Evolutionary conservation across 108 stramenopile species (phyloP).

Genomic region (Epipyxis sp.): DNA sequence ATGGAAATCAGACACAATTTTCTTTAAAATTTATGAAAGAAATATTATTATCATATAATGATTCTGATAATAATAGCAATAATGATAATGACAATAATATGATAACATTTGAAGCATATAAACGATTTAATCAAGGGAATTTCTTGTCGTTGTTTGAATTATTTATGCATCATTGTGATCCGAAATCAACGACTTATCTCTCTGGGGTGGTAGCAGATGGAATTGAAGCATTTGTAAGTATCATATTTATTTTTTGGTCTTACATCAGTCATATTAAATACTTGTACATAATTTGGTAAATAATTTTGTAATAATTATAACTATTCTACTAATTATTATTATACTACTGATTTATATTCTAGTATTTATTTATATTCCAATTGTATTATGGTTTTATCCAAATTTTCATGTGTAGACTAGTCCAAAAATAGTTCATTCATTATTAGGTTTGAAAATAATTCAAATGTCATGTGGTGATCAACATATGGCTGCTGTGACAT

Average conservation of each 20-base stretch:
- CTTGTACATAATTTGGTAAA: too few species aligned
- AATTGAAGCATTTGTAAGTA: too few species aligned
- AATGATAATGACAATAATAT: neutral
- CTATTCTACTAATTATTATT: too few species aligned
- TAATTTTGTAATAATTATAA: too few species aligned
- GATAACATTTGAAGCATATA: neutral
- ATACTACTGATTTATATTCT: too few species aligned
- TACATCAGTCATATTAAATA: too few species aligned
- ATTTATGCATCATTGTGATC: neutral
- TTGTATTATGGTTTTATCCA: neutral
- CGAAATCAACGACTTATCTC: neutral
- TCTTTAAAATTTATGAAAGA: neutral
- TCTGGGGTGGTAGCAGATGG: too few species aligned
- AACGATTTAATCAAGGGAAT: neutral
- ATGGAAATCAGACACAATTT: neutral
- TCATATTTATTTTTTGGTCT: too few species aligned
- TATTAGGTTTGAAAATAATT: neutral
- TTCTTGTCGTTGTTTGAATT: neutral
- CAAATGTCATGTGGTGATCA: conserved; percentile 54
- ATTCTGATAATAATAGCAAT: neutral
- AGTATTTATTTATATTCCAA: too few species aligned
- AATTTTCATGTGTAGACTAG: neutral
- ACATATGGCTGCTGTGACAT: conserved; percentile 53
- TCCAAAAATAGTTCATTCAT: neutral
- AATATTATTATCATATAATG: neutral